Evolutionary conservation across 768 basidiomycete genomes (phyloP).

Genomic region (Mycena metata): DNA sequence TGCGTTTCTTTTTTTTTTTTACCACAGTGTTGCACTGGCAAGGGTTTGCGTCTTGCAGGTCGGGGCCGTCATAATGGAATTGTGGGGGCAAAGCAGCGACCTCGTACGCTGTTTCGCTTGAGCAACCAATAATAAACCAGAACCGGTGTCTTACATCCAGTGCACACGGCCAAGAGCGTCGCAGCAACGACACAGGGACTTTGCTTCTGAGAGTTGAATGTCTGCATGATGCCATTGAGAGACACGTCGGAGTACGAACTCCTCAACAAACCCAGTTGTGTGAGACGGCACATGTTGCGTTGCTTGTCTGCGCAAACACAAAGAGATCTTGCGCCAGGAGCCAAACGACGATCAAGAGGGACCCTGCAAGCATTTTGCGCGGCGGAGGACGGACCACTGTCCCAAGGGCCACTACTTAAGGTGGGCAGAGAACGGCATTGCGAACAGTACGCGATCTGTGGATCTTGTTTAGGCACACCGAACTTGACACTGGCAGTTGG

Average conservation of each 20-base stretch:
- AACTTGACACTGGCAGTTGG: slow-evolving; percentile 38
- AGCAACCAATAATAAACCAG: background rate
- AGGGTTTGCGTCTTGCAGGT: slow-evolving; percentile 39
- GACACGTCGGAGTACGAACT: background rate
- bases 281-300: slow-evolving; percentile 56
- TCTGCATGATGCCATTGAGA: slow-evolving; percentile 41
- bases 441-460: slow-evolving; percentile 12
- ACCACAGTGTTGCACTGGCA: slow-evolving; percentile 62
- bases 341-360: slow-evolving; percentile 38
- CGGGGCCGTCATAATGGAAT: slow-evolving; percentile 47
- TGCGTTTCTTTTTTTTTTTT: too few relatives aligned
- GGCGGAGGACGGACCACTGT: slow-evolving; percentile 1
- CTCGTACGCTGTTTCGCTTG: slow-evolving; percentile 45
- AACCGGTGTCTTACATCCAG: slow-evolving; percentile 40
- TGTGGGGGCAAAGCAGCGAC: slow-evolving; percentile 43
- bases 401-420: slow-evolving; percentile 17
- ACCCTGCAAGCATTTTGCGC: slow-evolving; percentile 26
- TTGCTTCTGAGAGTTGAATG: slow-evolving; percentile 60
- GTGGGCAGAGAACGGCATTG: slow-evolving; percentile 5
- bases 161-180: slow-evolving; percentile 51
- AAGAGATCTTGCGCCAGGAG: slow-evolving; percentile 32
- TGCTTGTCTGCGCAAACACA: slow-evolving; percentile 51
- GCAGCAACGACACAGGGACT: slow-evolving; percentile 53
- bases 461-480: slow-evolving; percentile 27
- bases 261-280: slow-evolving; percentile 55